Base-by-base conservation (phyloP, 2,329 filamentous ascomycete genomes). In the Fusarium buxicola region DNA sequence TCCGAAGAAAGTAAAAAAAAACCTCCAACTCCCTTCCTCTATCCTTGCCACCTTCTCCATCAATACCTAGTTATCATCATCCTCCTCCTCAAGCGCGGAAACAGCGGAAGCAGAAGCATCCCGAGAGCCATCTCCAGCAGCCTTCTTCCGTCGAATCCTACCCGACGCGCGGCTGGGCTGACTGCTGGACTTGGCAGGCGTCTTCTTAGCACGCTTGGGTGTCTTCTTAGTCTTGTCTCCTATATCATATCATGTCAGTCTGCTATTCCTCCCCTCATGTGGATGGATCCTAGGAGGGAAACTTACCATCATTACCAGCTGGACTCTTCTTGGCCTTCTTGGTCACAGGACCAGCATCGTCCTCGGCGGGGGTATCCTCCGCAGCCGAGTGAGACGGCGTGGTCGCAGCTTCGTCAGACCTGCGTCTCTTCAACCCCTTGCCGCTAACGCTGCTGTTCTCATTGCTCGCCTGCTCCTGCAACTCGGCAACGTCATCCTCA, bases 301-400 rank as follows among this genome's bases (percentile, higher is more conserved):
- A 43, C 62, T 48, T 40, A 66, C 62, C 41, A 16, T 27, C 31
- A 58, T 48, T 40, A 66, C 62, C 41, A 16, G 27, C 31, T 25
- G 34, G n/a, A 2, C 13, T 16, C 25, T 44, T 61, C 38, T 61
- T 69, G 2, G 40, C 25, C 50, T 60, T 68, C 32, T 69, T 69
- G 10, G 49, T 46, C 4, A 47, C 30, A 2, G 66, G 66, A 1
- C 48, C 51, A 13, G 31, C 50, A 9, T 47, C 53, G 1, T 50
- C 51, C 2, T 39, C 44, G 8, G 31, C 40, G 10, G 12, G 28
- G 8, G 27, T 18, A 1, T 53, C 45, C 5, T 41, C 51, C 3
- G 28, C 36, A 18, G 21, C 32, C 16, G 41, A 45, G 2, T 16
- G 18, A 8, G 35, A 38, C 1, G 46, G 46, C 2, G 27, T 52